phyloP scores from a whole-genome alignment of 441 rosid genomes.

The Melastoma candidum region DNA sequence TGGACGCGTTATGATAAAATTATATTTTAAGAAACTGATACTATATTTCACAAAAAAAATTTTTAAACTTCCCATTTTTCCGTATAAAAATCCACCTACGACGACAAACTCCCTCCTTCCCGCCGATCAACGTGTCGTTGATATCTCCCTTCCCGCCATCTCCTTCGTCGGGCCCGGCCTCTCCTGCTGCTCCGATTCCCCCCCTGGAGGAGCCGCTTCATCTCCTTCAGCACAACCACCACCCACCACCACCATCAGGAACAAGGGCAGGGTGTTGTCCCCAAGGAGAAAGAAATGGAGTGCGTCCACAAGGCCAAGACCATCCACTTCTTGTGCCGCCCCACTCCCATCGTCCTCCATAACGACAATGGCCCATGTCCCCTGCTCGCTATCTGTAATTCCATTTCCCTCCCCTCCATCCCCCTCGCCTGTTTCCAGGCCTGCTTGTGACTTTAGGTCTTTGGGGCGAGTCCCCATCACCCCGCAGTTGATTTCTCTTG shows the following conservation, averaged over 20 bases:
- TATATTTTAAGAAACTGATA: too few species aligned
- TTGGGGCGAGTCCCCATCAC: too few species aligned
- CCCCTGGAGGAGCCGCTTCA: slow-evolving; percentile 23
- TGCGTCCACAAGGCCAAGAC: slow-evolving; percentile 70
- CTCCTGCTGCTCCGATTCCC: slow-evolving; percentile 20
- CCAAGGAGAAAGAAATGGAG: slow-evolving; percentile 25
- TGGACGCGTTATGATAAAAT: too few species aligned
- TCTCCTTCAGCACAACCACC: slow-evolving; percentile 10
- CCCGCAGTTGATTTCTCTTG: too few species aligned
- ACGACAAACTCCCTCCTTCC: too few species aligned
- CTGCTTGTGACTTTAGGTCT: too few species aligned
- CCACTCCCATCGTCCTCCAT: slow-evolving; percentile 86
- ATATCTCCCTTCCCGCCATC: background rate
- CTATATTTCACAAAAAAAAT: too few species aligned
- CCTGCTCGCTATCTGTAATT: slow-evolving; percentile 81
- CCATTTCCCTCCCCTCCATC: slow-evolving; percentile 3
- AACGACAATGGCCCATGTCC: slow-evolving; percentile 99
- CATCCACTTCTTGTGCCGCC: slow-evolving; percentile 73
- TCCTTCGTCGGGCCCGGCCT: slow-evolving; percentile 8
- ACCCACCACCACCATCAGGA: slow-evolving; percentile 12
- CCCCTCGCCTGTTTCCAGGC: too few species aligned
- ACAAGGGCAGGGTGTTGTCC: too few species aligned
- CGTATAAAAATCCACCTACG: too few species aligned
- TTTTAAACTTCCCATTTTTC: too few species aligned
- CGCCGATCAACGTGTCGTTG: too few species aligned